phyloP scores from a whole-genome alignment of 805 yeast species.

The Ogataea parapolymorpha region DNA sequence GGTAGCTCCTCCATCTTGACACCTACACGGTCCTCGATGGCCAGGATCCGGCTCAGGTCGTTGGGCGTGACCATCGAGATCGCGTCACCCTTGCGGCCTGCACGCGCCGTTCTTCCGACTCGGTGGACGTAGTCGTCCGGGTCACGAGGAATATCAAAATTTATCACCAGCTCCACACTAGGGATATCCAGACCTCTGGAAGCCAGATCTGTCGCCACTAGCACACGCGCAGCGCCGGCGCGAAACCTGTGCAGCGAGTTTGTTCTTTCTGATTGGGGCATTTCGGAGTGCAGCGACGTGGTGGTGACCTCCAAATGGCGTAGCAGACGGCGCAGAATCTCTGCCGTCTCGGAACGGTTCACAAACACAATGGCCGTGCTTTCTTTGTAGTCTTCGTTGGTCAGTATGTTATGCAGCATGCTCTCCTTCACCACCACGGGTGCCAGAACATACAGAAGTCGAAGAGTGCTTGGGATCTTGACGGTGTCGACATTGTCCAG shows the following conservation, averaged over 20 bases:
- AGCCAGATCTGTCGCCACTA: conserved; percentile 94
- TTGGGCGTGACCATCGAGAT: conserved; percentile 80
- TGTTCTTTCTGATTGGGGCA: conserved; percentile 90
- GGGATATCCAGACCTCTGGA: conserved; percentile 88
- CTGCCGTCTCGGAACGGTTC: conserved; percentile 88
- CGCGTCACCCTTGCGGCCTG: conserved; percentile 85
- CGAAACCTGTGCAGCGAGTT: conserved; percentile 89
- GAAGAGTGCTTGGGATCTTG: conserved; percentile 74
- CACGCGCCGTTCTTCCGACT: conserved; percentile 97
- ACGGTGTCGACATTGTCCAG: conserved; percentile 69
- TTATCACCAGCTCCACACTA: conserved; percentile 69
- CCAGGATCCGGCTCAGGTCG: conserved; percentile 75
- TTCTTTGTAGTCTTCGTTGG: conserved; percentile 57
- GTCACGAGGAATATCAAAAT: conserved; percentile 79
- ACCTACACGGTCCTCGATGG: conserved; percentile 82
- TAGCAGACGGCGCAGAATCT: conserved; percentile 73
- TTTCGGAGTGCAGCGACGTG: conserved; percentile 88
- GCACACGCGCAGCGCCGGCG: conserved; percentile 89
- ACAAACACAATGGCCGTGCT: conserved; percentile 84
- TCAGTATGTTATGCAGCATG: conserved; percentile 66
- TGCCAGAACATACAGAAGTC: conserved; percentile 63
- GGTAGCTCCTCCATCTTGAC: conserved; percentile 72
- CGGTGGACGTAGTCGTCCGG: conserved; percentile 82
- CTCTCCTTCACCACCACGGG: conserved; percentile 93
- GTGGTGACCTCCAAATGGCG: conserved; percentile 72